A percentile compares a stretch with the other conserved stretches of the same genome.
These are phyloP conservation scores for Halenospora varia DNA, from an alignment of 495 filamentous ascomycete genomes.

Conservation along the genomic window DNA sequence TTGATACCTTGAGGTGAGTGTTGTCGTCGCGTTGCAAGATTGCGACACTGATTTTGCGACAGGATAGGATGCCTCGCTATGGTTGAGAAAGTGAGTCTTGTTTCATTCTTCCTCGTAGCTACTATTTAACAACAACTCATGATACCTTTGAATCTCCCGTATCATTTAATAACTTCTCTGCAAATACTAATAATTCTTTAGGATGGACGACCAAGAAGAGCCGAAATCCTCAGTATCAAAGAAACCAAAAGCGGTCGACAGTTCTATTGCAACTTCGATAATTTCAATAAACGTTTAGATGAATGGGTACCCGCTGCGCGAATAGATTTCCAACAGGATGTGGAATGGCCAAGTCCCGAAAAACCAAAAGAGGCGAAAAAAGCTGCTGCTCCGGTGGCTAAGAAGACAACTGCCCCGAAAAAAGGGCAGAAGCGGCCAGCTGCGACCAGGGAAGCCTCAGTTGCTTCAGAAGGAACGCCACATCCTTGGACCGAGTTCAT, in stretches of 20 bases:
- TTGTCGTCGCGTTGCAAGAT: background rate
- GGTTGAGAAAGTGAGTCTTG: slow-evolving; percentile 38
- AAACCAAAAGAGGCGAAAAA: slow-evolving; percentile 53
- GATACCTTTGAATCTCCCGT: background rate
- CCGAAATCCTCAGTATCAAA: slow-evolving; percentile 87
- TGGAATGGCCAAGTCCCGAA: slow-evolving; percentile 55
- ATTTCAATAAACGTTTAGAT: slow-evolving; percentile 98
- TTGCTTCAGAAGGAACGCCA: slow-evolving; percentile 26
- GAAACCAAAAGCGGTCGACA: slow-evolving; percentile 77
- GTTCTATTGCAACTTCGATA: slow-evolving; percentile 97
- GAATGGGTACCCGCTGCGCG: slow-evolving; percentile 85
- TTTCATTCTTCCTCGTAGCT: too few species aligned
- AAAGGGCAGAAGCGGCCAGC: slow-evolving; percentile 51
- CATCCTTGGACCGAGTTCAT: slow-evolving; percentile 23
- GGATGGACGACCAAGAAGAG: slow-evolving; percentile 83
- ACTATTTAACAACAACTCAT: too few species aligned
- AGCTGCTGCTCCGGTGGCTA: slow-evolving; percentile 34
- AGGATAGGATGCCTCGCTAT: slow-evolving; percentile 47
- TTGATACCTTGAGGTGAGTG: slow-evolving; percentile 27
- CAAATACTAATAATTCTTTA: slow-evolving; percentile 28
- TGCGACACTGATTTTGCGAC: background rate
- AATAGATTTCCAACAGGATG: slow-evolving; percentile 68
- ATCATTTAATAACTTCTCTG: background rate
- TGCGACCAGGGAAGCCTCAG: slow-evolving; percentile 22
- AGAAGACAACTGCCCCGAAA: slow-evolving; percentile 43